Evolutionary conservation across 805 yeast species (phyloP), one percentile per base, ranked within the genome.

Genomic region (Diddensiella santjacobensis): DNA sequence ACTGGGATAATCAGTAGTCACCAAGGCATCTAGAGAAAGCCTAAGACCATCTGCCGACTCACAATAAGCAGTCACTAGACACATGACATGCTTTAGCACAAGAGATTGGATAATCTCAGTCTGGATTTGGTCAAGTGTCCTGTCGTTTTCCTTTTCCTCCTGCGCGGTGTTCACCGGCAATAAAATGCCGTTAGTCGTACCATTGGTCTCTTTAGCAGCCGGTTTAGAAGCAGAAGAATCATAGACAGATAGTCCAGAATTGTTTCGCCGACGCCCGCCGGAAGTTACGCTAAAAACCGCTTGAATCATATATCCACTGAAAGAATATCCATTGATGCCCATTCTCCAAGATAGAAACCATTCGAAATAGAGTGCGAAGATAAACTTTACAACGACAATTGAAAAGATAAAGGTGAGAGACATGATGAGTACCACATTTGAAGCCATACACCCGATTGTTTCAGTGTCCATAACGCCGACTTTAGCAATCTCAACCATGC

Each of bases 371-470:
- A 89, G 79, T 0, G 96, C 95, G 68, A 86, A 74, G 4, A 82
- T 49, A 56, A 87, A 87, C 65, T 86, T 87, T 24, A 71, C 71
- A 41, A 81, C 52, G 23, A 85, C 87, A 46, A 87, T 79, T 1
- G 89, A 71, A 45, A 87, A 69, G 53, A 87, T 85, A 58, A 87
- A 83, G 5, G 80, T 77, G 59, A 87, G 73, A 1, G 95, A 82
- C 3, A 80, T 71, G 55, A 76, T 73, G 53, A 87, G 71, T 0
- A 87, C 90, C 35, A 84, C 76, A 40, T 77, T 69, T 0, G 95
- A 84, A 0, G 90, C 86, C 60, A 87, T 78, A 68, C 96, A 87
- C 5, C 96, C 96, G 56, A 87, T 77, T 6, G 91, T 80, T 29
- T 83, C 83, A 1, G 85, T 77, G 61, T 87, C 95, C 31, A 87